Evolutionary conservation across 2,329 filamentous ascomycete genomes (phyloP).

Genomic region (Bisporella sp.): DNA sequence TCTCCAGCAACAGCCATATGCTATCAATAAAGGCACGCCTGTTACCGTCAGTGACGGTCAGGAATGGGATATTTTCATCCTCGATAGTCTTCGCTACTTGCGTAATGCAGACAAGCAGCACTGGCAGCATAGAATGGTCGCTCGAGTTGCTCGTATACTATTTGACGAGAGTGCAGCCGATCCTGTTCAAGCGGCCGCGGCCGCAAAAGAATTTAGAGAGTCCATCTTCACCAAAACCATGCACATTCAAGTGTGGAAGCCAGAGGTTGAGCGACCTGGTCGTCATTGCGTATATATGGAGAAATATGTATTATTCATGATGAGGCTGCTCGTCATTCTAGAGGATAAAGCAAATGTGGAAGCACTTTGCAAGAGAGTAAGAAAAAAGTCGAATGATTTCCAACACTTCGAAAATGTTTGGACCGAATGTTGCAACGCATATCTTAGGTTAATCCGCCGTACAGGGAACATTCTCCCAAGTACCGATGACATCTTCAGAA

Average conservation of each 20-base stretch:
- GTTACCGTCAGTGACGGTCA: constrained; percentile 27
- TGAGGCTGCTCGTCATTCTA: constrained; percentile 51
- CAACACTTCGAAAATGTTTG: constrained; percentile 20
- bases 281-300: constrained; percentile 68
- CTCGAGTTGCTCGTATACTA: constrained; percentile 52
- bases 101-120: constrained; percentile 57
- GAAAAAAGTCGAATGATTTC: constrained; percentile 53
- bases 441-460: constrained; percentile 45
- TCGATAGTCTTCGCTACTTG: constrained; percentile 32
- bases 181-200: constrained; percentile 40
- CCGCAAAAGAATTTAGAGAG: constrained; percentile 58
- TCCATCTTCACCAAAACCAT: constrained; percentile 72
- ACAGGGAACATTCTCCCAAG: constrained; percentile 49
- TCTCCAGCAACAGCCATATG: constrained; percentile 26
- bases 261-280: constrained; percentile 61
- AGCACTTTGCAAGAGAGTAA: constrained; percentile 54
- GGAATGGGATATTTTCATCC: constrained; percentile 54
- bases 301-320: constrained; percentile 63
- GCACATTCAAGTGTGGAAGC: constrained; percentile 67
- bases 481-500: constrained; percentile 61
- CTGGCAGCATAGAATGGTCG: constrained; percentile 70
- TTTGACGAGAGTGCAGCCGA: constrained; percentile 47
- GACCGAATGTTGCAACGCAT: constrained; percentile 22
- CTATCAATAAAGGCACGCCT: constrained; percentile 21
- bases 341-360: constrained; percentile 58